Evolutionary conservation across 495 filamentous ascomycete species (phyloP).

Genomic region (Aspergillus egyptiacus): DNA sequence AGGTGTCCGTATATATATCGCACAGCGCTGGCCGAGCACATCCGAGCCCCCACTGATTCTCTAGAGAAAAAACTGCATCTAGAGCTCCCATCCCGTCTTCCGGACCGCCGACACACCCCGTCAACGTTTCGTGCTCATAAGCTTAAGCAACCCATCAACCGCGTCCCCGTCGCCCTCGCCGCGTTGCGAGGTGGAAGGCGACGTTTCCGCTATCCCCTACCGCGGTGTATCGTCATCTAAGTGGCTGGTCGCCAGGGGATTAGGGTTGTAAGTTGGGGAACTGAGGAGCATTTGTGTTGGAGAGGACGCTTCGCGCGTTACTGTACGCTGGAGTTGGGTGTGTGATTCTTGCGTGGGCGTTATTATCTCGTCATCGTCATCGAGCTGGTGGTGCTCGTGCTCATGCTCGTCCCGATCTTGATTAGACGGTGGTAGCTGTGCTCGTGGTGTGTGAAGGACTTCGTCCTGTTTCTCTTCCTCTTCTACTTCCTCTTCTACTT

Average conservation of each 20-base stretch:
- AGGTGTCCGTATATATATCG: slow-evolving; percentile 7
- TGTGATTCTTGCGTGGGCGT: slow-evolving; percentile 22
- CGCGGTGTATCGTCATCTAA: neutral
- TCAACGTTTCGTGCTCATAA: slow-evolving; percentile 28
- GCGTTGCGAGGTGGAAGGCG: slow-evolving; percentile 23
- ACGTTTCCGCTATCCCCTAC: neutral
- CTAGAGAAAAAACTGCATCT: too few species aligned
- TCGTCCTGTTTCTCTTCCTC: slow-evolving; percentile 12
- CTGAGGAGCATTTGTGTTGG: slow-evolving; percentile 33
- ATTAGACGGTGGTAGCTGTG: slow-evolving; percentile 21
- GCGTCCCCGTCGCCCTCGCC: slow-evolving; percentile 27
- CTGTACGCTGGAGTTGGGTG: slow-evolving; percentile 10
- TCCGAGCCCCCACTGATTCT: slow-evolving; percentile 15
- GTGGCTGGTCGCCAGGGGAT: slow-evolving; percentile 20
- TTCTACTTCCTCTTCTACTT: slow-evolving; percentile 1
- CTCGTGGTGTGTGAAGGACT: slow-evolving; percentile 19
- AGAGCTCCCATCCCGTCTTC: too few species aligned
- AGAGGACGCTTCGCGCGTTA: neutral
- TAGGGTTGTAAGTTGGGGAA: slow-evolving; percentile 25
- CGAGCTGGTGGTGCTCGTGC: neutral
- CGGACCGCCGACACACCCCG: slow-evolving; percentile 12
- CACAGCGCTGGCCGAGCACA: neutral
- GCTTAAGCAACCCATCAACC: slow-evolving; percentile 37
- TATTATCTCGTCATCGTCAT: slow-evolving; percentile 16
- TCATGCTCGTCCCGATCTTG: neutral